A percentile compares a stretch with the other conserved stretches of the same genome.
Evolutionary conservation across 2,329 filamentous ascomycete genomes (phyloP).

Genomic region (Colletotrichum cereale): DNA sequence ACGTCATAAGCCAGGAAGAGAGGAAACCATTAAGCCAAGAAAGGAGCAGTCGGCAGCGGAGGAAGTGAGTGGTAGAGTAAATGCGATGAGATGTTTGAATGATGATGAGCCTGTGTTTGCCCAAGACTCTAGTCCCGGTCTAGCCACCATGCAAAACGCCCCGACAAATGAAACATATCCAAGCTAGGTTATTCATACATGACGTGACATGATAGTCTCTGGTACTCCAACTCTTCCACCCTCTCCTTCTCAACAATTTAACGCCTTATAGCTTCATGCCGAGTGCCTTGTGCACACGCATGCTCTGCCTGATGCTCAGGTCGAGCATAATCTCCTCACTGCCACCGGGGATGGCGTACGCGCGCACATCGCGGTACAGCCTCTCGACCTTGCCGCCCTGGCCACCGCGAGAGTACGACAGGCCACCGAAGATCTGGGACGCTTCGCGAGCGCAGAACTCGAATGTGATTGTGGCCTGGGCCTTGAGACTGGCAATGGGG

Average conservation of each 20-base stretch:
- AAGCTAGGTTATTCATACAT: conserved; percentile 38
- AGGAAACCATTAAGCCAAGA: neutral
- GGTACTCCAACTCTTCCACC: neutral
- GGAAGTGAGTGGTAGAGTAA: too few relatives aligned
- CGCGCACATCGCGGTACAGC: conserved; percentile 93
- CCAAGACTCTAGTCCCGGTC: conserved; percentile 26
- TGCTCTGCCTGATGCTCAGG: conserved; percentile 89
- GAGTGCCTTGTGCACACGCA: conserved; percentile 89
- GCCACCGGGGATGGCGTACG: conserved; percentile 95
- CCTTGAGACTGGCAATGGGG: conserved; percentile 93
- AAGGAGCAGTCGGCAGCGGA: neutral
- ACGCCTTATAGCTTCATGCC: conserved; percentile 89
- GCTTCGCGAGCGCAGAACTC: conserved; percentile 98
- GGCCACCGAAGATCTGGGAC: conserved; percentile 95
- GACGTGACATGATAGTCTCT: conserved; percentile 23
- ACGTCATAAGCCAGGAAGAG: neutral
- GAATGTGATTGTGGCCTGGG: conserved; percentile 92
- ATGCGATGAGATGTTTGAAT: neutral
- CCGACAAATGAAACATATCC: conserved; percentile 33
- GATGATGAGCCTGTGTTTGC: conserved; percentile 27
- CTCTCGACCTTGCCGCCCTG: conserved; percentile 97
- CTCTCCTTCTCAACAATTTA: neutral
- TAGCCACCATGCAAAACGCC: conserved; percentile 40
- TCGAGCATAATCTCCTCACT: conserved; percentile 99
- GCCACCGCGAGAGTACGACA: conserved; percentile 92